Percentiles rank a stretch among this genome's conserved stretches.
phyloP scores from a whole-genome alignment of 352 stramenopile genomes.

The Thalassiosira exigua region DNA sequence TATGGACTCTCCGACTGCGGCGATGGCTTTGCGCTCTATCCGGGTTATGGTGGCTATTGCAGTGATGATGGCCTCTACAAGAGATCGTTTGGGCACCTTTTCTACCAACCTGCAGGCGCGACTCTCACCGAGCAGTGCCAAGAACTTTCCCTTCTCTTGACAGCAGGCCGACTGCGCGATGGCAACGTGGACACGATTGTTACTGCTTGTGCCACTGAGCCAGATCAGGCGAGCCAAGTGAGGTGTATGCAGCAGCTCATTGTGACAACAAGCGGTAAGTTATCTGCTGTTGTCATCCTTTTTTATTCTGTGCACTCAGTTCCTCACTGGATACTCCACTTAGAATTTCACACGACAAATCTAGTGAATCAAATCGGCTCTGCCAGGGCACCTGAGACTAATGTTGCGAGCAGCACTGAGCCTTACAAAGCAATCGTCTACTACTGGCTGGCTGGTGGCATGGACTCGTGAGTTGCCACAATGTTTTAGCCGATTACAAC shows the following conservation, averaged over 20 bases:
- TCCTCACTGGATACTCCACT: slow-evolving; percentile 29
- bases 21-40: slow-evolving; percentile 60
- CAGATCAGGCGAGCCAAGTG: slow-evolving; percentile 27
- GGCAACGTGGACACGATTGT: slow-evolving; percentile 57
- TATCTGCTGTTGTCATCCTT: slow-evolving; percentile 19
- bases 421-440: slow-evolving; percentile 72
- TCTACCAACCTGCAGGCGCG: neutral
- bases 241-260: slow-evolving; percentile 69
- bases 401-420: neutral
- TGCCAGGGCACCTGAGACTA: slow-evolving; percentile 9
- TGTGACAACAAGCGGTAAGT: slow-evolving; percentile 45
- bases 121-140: slow-evolving; percentile 26
- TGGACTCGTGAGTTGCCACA: too few species aligned
- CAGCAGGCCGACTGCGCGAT: slow-evolving; percentile 65
- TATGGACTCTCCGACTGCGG: slow-evolving; percentile 68
- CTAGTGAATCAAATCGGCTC: slow-evolving; percentile 41
- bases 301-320: slow-evolving; percentile 11
- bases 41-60: neutral
- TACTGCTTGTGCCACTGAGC: slow-evolving; percentile 44
- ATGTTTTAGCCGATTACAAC: too few species aligned
- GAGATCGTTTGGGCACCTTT: neutral
- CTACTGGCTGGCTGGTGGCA: slow-evolving; percentile 61
- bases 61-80: slow-evolving; percentile 2
- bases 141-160: slow-evolving; percentile 80
- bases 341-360: slow-evolving; percentile 76